phyloP scores from a whole-genome alignment of 1,284 basidiomycete genomes.

The Cryptococcus deneoformans region DNA sequence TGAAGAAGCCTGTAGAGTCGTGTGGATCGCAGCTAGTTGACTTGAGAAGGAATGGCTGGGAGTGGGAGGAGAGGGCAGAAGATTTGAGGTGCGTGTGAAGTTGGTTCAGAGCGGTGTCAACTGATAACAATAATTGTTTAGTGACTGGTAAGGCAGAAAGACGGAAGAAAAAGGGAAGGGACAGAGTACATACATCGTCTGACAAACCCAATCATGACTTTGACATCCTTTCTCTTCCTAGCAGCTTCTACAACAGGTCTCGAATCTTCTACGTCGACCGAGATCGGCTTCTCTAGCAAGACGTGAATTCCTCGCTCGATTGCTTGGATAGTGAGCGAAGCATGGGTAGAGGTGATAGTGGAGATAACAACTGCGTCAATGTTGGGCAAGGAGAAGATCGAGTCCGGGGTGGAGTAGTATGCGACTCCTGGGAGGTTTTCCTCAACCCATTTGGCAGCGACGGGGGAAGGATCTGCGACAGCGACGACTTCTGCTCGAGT shows the following conservation, averaged over 20 bases:
- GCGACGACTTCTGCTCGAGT: conserved; percentile 21
- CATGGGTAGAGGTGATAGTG: neutral
- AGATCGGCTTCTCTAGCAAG: neutral
- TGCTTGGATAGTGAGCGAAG: neutral
- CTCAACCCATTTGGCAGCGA: conserved; percentile 1
- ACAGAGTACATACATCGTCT: neutral
- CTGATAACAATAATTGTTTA: neutral
- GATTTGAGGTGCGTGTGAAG: neutral
- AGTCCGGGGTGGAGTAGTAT: neutral
- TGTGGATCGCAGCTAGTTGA: conserved; percentile 18
- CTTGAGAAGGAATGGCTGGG: conserved; percentile 14
- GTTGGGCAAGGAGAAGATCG: neutral
- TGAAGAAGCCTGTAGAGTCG: conserved; percentile 6
- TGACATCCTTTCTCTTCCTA: neutral
- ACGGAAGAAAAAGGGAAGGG: neutral
- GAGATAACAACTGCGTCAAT: neutral
- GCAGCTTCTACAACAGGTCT: neutral
- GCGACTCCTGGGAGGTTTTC: conserved; percentile 8
- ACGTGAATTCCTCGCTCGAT: neutral
- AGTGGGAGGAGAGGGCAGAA: neutral
- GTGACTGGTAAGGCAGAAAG: neutral
- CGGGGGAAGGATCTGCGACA: conserved; percentile 9
- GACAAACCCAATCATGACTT: conserved; percentile 2
- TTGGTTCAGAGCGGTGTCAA: neutral
- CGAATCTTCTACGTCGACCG: neutral